Conservation (phyloP, 345 rosid genomes). For the Melastoma malabathricum region DNA sequence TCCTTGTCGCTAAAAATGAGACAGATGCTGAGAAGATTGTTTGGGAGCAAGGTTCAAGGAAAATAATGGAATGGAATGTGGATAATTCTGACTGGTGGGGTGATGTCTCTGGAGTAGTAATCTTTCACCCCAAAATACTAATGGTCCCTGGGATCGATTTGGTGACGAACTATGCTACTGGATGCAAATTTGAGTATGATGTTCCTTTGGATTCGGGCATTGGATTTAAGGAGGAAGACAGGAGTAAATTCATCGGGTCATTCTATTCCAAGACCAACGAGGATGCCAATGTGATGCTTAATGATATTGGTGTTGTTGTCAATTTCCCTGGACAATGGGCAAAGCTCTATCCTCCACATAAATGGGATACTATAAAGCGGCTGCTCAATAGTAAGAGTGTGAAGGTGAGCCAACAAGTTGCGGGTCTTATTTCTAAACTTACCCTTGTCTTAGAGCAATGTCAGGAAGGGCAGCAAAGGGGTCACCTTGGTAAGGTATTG, state of each 20-base stretch:
- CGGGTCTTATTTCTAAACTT: slow-evolving; percentile 91
- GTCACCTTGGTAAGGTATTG: slow-evolving; percentile 93
- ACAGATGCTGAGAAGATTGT: slow-evolving; percentile 16
- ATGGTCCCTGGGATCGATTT: slow-evolving; percentile 34
- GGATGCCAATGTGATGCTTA: slow-evolving; percentile 97
- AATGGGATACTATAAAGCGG: slow-evolving; percentile 99
- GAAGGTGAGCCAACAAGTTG: slow-evolving; percentile 96
- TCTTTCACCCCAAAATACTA: slow-evolving; percentile 35
- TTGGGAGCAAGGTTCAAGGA: slow-evolving; percentile 36
- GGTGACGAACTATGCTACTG: slow-evolving; percentile 32
- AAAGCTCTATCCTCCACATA: slow-evolving; percentile 98
- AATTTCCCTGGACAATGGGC: slow-evolving; percentile 92
- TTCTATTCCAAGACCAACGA: slow-evolving; percentile 47
- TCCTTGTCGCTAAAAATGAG: slow-evolving; percentile 27
- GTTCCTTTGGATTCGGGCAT: slow-evolving; percentile 30
- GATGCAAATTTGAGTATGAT: slow-evolving; percentile 38
- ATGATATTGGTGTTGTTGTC: slow-evolving; percentile 95
- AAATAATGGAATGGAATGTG: slow-evolving; percentile 35
- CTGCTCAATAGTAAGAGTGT: slow-evolving; percentile 96
- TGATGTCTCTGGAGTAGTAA: slow-evolving; percentile 35
- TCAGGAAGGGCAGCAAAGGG: slow-evolving; percentile 95
- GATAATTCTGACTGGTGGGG: slow-evolving; percentile 43
- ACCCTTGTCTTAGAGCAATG: slow-evolving; percentile 98
- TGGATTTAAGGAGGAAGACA: slow-evolving; percentile 32
- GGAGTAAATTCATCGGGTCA: slow-evolving; percentile 29